These are phyloP conservation scores for Avena atlantica DNA, from an alignment of 176 grass and related monocot genomes.

Conservation along the genomic window DNA sequence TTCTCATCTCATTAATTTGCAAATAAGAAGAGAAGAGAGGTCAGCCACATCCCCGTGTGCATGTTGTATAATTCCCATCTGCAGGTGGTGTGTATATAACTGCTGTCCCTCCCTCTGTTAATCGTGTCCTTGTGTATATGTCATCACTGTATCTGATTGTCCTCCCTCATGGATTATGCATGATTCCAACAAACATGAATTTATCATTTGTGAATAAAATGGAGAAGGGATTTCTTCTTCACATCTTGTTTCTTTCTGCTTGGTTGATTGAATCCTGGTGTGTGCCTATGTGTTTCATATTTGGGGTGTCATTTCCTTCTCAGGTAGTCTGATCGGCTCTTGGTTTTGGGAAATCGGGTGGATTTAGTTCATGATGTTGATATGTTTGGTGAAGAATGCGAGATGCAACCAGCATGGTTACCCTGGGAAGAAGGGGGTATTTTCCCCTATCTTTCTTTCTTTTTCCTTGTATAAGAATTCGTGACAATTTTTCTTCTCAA, in stretches of 20 bases:
- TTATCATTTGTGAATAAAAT: slow-evolving; percentile 49
- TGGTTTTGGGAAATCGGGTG: not conserved
- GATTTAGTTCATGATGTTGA: not conserved
- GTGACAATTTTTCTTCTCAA: too few relatives aligned
- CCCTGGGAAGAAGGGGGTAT: not conserved
- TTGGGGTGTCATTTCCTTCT: not conserved
- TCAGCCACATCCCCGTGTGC: slow-evolving; percentile 24
- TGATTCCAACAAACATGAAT: slow-evolving; percentile 39
- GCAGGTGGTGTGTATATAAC: slow-evolving; percentile 33
- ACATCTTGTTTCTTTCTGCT: not conserved
- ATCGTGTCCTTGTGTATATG: slow-evolving; percentile 44
- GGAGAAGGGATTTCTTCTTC: slow-evolving; percentile 52
- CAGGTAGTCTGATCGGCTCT: not conserved
- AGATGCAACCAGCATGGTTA: slow-evolving; percentile 16
- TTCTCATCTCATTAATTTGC: not conserved
- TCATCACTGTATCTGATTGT: slow-evolving; percentile 37
- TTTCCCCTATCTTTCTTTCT: too few relatives aligned
- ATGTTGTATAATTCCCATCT: not conserved
- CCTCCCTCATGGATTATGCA: slow-evolving; percentile 41
- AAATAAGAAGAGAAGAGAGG: slow-evolving; percentile 18
- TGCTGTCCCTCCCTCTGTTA: slow-evolving; percentile 31
- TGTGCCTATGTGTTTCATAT: not conserved
- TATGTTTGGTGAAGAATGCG: slow-evolving; percentile 10
- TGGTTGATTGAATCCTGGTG: not conserved
- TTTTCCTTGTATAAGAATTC: too few relatives aligned